Conservation (phyloP, 306 rosid genomes). For the Gynostemma pentaphyllum region DNA sequence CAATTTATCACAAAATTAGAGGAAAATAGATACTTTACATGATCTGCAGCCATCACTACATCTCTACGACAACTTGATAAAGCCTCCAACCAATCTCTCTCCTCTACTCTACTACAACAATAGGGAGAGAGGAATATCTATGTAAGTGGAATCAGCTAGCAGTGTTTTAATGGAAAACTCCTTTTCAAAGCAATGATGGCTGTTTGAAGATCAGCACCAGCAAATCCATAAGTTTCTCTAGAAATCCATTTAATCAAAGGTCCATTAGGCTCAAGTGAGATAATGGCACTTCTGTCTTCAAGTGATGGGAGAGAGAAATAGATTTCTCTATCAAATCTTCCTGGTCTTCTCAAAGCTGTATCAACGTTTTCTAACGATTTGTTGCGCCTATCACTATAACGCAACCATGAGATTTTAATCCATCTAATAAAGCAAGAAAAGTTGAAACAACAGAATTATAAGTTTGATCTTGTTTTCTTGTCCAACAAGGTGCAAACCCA, state of each 20-base stretch:
- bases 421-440: conserved; percentile 93
- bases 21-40: too few relatives aligned
- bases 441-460: conserved; percentile 92
- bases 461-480: conserved; percentile 89
- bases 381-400: conserved; percentile 92
- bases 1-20: too few relatives aligned
- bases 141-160: not conserved
- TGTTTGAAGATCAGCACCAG: conserved; percentile 95
- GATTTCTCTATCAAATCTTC: conserved; percentile 89
- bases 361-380: conserved; percentile 83
- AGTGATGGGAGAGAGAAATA: conserved; percentile 82
- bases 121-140: conserved; percentile 27
- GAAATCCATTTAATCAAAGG: conserved; percentile 52
- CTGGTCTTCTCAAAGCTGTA: conserved; percentile 88
- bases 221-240: conserved; percentile 77
- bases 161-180: not conserved
- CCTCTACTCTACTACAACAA: conserved; percentile 82
- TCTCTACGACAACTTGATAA: conserved; percentile 55
- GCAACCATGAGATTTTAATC: conserved; percentile 89
- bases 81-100: conserved; percentile 95
- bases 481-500: conserved; percentile 89
- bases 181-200: conserved; percentile 61
- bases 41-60: conserved; percentile 75
- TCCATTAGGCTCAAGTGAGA: conserved; percentile 59
- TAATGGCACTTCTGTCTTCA: conserved; percentile 85